Base-by-base conservation (phyloP, 805 yeast species). In the Suhomyces faveliae region DNA sequence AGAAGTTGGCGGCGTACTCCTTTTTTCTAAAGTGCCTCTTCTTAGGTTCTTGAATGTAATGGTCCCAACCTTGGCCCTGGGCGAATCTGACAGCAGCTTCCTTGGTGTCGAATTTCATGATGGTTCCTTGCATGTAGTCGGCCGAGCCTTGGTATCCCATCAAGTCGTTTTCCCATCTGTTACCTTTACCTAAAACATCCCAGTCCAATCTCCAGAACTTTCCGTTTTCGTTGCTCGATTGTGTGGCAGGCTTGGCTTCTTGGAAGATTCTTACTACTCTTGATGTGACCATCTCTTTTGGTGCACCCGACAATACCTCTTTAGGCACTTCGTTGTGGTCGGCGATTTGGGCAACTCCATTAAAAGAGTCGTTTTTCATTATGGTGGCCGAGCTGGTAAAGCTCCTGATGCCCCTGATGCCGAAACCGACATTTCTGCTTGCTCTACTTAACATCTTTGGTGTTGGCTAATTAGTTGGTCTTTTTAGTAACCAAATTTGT, bases 101-200 rank as follows among this genome's bases (percentile, higher is more conserved):
- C 67, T 80, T 83, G 44, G 83, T 73, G 60, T 82, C 85, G 64
- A 88, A 88, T 63, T 83, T 82, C 74, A 88, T 67, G 62, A 79
- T 79, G 7, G 92, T 84, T 13, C 85, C 89, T 70, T 87, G 86
- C 86, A 89, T 84, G 68, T 82, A 84, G 65, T 88, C 96, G 30
- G 87, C 80, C 40, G 86, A 75, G 40, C 87, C 79, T 60, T 87
- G 91, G 74, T 87, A 88, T 21, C 96, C 96, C 67, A 88, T 88
- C 63, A 88, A 74, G 64, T 87, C 92, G 67, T 88, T 88, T 63
- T 88, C 96, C 96, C 96, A 88, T 63, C 94, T 74, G 73, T 88
- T 82, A 19, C 86, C 88, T 60, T 84, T 81, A 40, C 83, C 83
- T 48, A 84, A 70, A 37, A 87, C 79, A 61, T 89, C 96, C 92